phyloP scores from a whole-genome alignment of 805 yeast genomes.

The Cyberlindnera lachancei region DNA sequence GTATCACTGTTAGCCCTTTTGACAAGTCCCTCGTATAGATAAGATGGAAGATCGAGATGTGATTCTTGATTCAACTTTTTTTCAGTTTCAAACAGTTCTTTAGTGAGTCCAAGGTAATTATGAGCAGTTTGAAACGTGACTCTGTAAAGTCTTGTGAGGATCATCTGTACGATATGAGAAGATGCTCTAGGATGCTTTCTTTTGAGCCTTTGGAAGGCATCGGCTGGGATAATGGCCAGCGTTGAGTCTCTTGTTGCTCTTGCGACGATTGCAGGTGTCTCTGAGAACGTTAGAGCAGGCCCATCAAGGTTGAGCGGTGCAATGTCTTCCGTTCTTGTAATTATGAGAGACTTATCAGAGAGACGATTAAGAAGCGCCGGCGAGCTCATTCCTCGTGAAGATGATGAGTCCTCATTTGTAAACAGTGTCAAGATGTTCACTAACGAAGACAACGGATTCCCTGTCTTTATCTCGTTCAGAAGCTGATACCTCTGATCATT shows the following conservation, averaged over 20 bases:
- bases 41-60: constrained; percentile 49
- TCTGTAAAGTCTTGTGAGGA: constrained; percentile 74
- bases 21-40: constrained; percentile 51
- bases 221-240: constrained; percentile 84
- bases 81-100: constrained; percentile 76
- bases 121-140: constrained; percentile 91
- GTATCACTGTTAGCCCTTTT: constrained; percentile 30
- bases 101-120: constrained; percentile 75
- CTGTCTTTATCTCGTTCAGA: constrained; percentile 72
- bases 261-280: constrained; percentile 45
- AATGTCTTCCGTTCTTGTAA: constrained; percentile 7
- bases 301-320: constrained; percentile 15
- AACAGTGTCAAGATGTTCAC: constrained; percentile 74
- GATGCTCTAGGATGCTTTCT: constrained; percentile 79
- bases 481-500: constrained; percentile 63
- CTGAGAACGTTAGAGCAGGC: background rate
- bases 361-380: constrained; percentile 2
- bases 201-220: constrained; percentile 68
- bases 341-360: background rate
- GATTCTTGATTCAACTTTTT: constrained; percentile 46
- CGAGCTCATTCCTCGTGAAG: constrained; percentile 2
- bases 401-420: constrained; percentile 32
- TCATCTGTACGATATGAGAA: constrained; percentile 91
- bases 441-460: constrained; percentile 79
- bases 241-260: constrained; percentile 72